These are phyloP conservation scores for Bassia scoparia DNA, from an alignment of 148 eudicot species.

Conservation along the genomic window DNA sequence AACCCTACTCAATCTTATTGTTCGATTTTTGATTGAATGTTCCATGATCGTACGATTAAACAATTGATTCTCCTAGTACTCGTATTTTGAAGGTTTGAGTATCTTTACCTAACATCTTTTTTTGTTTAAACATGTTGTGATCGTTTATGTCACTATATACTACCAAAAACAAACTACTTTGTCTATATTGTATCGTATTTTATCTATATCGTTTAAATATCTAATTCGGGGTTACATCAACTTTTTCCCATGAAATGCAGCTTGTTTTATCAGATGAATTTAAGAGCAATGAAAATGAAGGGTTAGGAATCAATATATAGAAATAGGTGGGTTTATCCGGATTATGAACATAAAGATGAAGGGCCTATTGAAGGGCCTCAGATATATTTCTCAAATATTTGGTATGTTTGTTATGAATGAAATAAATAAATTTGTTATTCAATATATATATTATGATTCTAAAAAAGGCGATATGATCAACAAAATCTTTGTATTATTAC, in stretches of 20 bases:
- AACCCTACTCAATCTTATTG: background rate
- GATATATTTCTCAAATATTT: slow-evolving; percentile 56
- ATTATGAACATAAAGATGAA: slow-evolving; percentile 52
- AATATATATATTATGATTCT: no score
- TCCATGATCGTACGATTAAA: no score
- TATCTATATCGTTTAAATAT: background rate
- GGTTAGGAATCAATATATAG: background rate
- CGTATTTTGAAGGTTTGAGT: slow-evolving; percentile 13
- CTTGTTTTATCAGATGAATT: slow-evolving; percentile 8
- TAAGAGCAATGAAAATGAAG: slow-evolving; percentile 21
- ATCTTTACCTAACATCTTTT: background rate
- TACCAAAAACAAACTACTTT: no score
- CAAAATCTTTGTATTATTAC: background rate
- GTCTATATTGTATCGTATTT: background rate
- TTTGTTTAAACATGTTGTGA: background rate
- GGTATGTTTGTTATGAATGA: slow-evolving; percentile 26
- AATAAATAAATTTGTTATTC: no score
- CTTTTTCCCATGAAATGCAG: background rate
- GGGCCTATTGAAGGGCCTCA: slow-evolving; percentile 60
- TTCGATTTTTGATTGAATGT: background rate
- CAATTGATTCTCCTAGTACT: background rate
- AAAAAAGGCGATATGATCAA: background rate
- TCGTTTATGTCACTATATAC: background rate
- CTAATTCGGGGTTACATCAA: no score
- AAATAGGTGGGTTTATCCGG: background rate